Evolutionary conservation across 495 filamentous ascomycete genomes (phyloP), one percentile per base, ranked within the genome.

Genomic region (Penicillium arizonense): DNA sequence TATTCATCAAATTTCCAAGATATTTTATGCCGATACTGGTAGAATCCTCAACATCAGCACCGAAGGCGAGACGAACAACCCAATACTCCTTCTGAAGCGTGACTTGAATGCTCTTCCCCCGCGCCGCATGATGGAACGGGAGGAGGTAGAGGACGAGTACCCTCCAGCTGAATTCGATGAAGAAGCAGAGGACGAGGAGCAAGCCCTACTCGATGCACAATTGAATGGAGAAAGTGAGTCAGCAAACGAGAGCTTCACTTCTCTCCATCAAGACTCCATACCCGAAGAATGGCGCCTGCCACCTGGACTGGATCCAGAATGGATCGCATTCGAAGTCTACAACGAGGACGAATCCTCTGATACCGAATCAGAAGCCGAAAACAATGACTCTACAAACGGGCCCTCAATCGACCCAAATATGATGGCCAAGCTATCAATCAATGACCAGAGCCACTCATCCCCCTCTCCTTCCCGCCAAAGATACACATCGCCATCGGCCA

Each of bases 11-110:
- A 83, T 97, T 9, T 89, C 90, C 20, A 97, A 95, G 59, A 94
- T 99, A 21, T 97, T 99, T 69, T 99, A 97, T 58, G 93, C 94
- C 12, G 90, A 97, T 58, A 96, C 94, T 4, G 92, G 95, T 21
- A 89, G 88, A 63, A 92, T 99, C 14, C 80, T 99, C 32, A 96
- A 95, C 51, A 96, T 97, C 51, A 86, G 84, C 32, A 82, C 79
- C 34, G 83, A 90, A 28, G 84, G 84, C 4, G 88, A 90, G 57
- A 83, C 84, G 5, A 95, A 90, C 59, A 95, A 86, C 53, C 92
- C 95, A 0, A 84, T 97, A 0, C 76, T 99, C 8, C 71, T 99
- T 0, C 69, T 99, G 24, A 96, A 96, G 61, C 78, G 95, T 60
- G 91, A 97, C 61, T 53, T 84, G 5, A 85, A 88, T 56, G 90